These are phyloP conservation scores for Haplographium delicatum DNA, from an alignment of 495 filamentous ascomycete genomes.

Conservation along the genomic window DNA sequence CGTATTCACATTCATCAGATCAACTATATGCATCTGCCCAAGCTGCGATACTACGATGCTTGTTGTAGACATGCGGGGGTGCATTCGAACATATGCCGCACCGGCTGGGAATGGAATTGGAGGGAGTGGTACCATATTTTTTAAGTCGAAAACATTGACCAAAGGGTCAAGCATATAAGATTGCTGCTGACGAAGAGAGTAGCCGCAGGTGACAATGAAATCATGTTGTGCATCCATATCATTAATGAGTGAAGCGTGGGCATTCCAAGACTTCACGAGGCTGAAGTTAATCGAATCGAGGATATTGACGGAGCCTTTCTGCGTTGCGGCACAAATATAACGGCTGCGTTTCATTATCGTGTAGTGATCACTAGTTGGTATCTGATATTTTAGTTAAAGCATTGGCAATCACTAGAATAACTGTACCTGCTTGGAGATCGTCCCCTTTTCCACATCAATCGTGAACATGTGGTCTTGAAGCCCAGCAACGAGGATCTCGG, in stretches of 20 bases:
- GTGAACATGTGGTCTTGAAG: constrained; percentile 82
- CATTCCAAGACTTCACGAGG: constrained; percentile 80
- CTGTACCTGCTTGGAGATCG: constrained; percentile 62
- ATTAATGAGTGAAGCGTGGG: constrained; percentile 76
- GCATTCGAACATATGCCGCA: constrained; percentile 89
- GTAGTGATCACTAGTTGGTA: constrained; percentile 69
- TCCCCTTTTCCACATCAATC: constrained; percentile 83
- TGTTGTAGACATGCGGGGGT: constrained; percentile 89
- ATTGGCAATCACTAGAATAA: background rate
- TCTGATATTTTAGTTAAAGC: constrained; percentile 32
- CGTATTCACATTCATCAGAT: constrained; percentile 89
- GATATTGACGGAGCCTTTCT: constrained; percentile 77
- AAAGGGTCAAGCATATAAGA: constrained; percentile 73
- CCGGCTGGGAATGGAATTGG: constrained; percentile 90
- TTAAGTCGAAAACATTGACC: constrained; percentile 91
- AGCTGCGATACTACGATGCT: constrained; percentile 84
- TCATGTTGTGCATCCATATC: constrained; percentile 95
- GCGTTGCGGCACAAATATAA: constrained; percentile 88
- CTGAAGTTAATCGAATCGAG: constrained; percentile 73
- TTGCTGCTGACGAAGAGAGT: constrained; percentile 52
- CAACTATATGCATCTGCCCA: constrained; percentile 89
- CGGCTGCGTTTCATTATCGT: constrained; percentile 85
- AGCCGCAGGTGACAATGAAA: constrained; percentile 92
- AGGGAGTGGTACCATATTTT: constrained; percentile 73
- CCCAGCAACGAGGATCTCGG: constrained; percentile 80